Evolutionary conservation across 164 flowering plant genomes (phyloP), one percentile per base, ranked within the genome.

Genomic region (Tetrastigma voinierianum): DNA sequence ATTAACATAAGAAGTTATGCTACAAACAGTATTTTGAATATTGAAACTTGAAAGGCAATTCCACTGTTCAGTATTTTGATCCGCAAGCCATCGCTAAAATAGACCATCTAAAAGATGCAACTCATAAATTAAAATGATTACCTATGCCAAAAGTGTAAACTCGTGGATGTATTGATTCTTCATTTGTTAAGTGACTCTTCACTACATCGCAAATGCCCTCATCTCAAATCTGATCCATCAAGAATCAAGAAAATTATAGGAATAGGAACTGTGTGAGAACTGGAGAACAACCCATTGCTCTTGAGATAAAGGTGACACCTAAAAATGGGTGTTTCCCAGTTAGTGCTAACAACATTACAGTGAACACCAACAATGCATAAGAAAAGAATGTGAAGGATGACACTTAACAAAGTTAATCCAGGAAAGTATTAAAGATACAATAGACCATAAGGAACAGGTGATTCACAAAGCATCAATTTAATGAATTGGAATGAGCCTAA

Each of bases 121-220:
- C 1, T 6, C 25, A 32, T 25, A 59, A 14, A 13, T 44, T 24
- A 46, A 55, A 68, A 59, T 51, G 24, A 66, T 65, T 85, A 96
- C 99, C 99, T 75, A 96, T 84, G 44, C 99, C 99, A 75, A 93
- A 87, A 46, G 98, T 91, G 70, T 79, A 81, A 68, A n/a, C n/a
- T 25, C 99, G 93, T 20, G 93, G 96, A 62, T 72, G 62, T 15
- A 77, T 43, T n/a, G 83, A 72, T 59, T 76, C 82, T 67, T 51
- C 56, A 57, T 73, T 74, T 60, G 66, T 67, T 51, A 83, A 53
- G 53, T 57, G 80, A 59, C 59, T 78, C 79, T 76, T 82, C 79
- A 88, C 56, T 11, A 71, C 64, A 67, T 89, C 77, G 74, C 97
- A 93, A 48, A 96, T 87, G 52, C 84, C 84, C 84, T 96, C 99